Evolutionary conservation across 805 yeast species (phyloP), one percentile per base, ranked within the genome.

Genomic region (Millerozyma miso): DNA sequence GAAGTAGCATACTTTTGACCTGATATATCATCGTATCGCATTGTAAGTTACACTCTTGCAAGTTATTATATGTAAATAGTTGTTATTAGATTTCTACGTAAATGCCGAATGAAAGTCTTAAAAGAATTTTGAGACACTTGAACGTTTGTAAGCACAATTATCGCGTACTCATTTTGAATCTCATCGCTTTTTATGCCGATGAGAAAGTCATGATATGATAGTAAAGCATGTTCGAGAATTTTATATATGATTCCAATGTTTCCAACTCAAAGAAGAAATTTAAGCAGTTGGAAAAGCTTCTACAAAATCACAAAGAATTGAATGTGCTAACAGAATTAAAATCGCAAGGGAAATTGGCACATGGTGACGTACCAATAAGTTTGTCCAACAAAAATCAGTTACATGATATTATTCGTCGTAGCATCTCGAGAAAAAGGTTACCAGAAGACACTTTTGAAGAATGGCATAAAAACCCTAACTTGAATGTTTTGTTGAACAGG

Each of bases 361-460:
- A 32, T 15, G 7, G 17, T 32, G 14, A 32, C 7, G 34, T 32
- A 6, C 14, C 14, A 32, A 32, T 8, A 32, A 32, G n/a, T 8
- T 32, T 32, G 34, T 7, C 34, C 7, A 5, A 13, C 7, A 13
- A 15, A 13, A 13, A 15, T 32, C 7, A 32, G 19, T 49, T 58
- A n/a, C 49, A 55, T 16, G 54, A 52, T 39, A 35, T 44, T 19
- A 59, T 63, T 19, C 60, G 55, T 26, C 45, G 49, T 35, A 62
- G 60, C 37, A 52, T 63, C 34, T 54, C 52, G 37, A 56, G 54
- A 31, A 47, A 55, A 17, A 44, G 55, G 38, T 42, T 52, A 34
- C 69, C 69, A 3, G 66, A 63, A 43, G 70, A 64, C 26, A 54
- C 67, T 0, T 66, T 45, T 40, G 71, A 66, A 41, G 37, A 56